A percentile compares a stretch with the other conserved stretches of the same genome.
These are phyloP conservation scores for Tillandsia leiboldiana DNA, from an alignment of 176 grass and related monocot genomes.

Conservation along the genomic window DNA sequence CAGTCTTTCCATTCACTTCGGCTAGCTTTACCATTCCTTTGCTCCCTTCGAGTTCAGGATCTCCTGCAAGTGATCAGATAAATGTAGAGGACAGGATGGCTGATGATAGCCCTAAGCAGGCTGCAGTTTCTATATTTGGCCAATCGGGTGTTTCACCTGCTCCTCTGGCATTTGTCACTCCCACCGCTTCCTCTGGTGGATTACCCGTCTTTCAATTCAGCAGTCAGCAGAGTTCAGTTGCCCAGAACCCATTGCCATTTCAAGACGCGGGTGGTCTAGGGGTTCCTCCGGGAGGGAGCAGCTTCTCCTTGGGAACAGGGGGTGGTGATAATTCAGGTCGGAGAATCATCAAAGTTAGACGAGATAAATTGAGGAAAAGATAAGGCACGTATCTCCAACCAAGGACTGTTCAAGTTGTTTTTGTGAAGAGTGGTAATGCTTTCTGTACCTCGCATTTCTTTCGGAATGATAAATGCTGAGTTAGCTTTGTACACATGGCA, in stretches of 20 bases:
- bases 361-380: slow-evolving; percentile 13
- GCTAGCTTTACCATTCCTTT: neutral
- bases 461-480: too few species aligned
- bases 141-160: slow-evolving; percentile 9
- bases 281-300: slow-evolving; percentile 13
- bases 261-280: slow-evolving; percentile 9
- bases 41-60: neutral
- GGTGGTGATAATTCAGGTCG: slow-evolving; percentile 14
- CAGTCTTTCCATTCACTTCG: slow-evolving; percentile 7
- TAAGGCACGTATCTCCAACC: neutral
- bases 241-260: slow-evolving; percentile 8
- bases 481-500: too few species aligned
- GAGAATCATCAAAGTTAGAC: slow-evolving; percentile 14
- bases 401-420: too few species aligned
- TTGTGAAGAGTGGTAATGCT: too few species aligned
- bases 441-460: too few species aligned
- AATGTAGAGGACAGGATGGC: slow-evolving; percentile 25
- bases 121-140: slow-evolving; percentile 8
- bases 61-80: slow-evolving; percentile 23
- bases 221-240: neutral
- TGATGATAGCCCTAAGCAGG: slow-evolving; percentile 11
- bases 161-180: neutral
- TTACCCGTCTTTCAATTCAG: slow-evolving; percentile 9
- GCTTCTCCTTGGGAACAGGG: slow-evolving; percentile 6
- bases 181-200: neutral